phyloP scores from a whole-genome alignment of 768 basidiomycete species.

The Scleroderma citrinum region DNA sequence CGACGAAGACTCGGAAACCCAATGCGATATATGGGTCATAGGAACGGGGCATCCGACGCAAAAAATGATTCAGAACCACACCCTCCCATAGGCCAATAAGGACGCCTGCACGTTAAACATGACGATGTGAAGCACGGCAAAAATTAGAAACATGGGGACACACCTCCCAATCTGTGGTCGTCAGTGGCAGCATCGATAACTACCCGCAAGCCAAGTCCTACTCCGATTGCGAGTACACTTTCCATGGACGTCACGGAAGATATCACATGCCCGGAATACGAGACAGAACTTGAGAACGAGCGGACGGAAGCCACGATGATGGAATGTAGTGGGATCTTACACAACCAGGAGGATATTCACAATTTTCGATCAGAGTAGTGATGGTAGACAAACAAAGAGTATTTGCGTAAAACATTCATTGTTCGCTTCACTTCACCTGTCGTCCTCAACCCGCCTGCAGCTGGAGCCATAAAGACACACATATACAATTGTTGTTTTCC shows the following conservation, averaged over 20 bases:
- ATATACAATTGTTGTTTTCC: too few relatives aligned
- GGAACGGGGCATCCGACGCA: slow-evolving; percentile 58
- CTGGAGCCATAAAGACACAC: too few relatives aligned
- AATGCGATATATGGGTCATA: slow-evolving; percentile 66
- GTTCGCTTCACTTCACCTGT: not conserved
- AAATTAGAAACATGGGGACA: slow-evolving; percentile 5
- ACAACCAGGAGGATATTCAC: not conserved
- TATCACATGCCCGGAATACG: slow-evolving; percentile 24
- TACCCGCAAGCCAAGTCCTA: slow-evolving; percentile 61
- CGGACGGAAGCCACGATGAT: slow-evolving; percentile 26
- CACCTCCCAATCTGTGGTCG: slow-evolving; percentile 26
- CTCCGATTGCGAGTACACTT: slow-evolving; percentile 58
- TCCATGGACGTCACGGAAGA: slow-evolving; percentile 48
- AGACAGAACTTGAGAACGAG: slow-evolving; percentile 22
- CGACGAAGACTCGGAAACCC: slow-evolving; percentile 64
- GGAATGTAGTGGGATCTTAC: not conserved
- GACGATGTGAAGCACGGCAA: not conserved
- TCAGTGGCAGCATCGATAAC: slow-evolving; percentile 47
- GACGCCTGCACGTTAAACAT: slow-evolving; percentile 38
- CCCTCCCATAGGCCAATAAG: slow-evolving; percentile 80
- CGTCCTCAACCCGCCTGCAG: too few relatives aligned
- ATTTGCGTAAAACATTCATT: too few relatives aligned
- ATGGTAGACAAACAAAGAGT: too few relatives aligned
- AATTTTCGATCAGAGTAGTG: not conserved
- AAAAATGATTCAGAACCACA: slow-evolving; percentile 64